phyloP scores from a whole-genome alignment of 2,329 filamentous ascomycete species.

The Aspergillus pseudoglaucus region DNA sequence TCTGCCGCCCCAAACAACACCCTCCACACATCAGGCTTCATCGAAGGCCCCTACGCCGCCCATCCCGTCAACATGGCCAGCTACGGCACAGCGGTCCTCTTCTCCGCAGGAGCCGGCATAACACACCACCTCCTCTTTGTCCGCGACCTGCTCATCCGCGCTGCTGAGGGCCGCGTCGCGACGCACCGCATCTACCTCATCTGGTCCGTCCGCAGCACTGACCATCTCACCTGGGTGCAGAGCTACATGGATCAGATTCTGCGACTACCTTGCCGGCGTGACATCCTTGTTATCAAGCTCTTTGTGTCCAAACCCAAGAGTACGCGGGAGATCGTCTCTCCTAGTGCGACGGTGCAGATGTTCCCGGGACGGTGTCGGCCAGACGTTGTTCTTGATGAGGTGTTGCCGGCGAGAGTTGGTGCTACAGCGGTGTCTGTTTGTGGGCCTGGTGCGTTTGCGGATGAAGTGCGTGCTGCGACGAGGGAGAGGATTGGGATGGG shows the following conservation, averaged over 20 bases:
- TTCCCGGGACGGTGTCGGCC: conserved; percentile 54
- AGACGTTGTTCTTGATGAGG: conserved; percentile 50
- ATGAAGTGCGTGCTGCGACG: conserved; percentile 53
- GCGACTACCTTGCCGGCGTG: conserved; percentile 51
- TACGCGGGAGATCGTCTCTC: conserved; percentile 48
- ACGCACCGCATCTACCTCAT: conserved; percentile 56
- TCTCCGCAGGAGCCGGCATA: conserved; percentile 60
- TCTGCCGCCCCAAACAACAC: conserved; percentile 37
- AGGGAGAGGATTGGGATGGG: conserved; percentile 46
- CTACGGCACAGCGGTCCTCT: conserved; percentile 60
- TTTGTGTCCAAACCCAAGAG: conserved; percentile 57
- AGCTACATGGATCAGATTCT: conserved; percentile 62
- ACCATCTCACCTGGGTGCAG: conserved; percentile 58
- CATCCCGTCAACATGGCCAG: conserved; percentile 51
- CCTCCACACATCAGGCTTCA: conserved; percentile 49
- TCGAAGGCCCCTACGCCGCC: conserved; percentile 60
- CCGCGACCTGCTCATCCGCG: conserved; percentile 51
- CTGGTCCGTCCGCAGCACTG: conserved; percentile 57
- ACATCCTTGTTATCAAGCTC: conserved; percentile 54
- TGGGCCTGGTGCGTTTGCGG: conserved; percentile 57
- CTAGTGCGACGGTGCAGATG: conserved; percentile 56
- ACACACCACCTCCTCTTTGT: conserved; percentile 60
- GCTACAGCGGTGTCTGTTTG: conserved; percentile 58
- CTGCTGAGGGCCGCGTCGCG: conserved; percentile 47
- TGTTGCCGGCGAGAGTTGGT: conserved; percentile 50